A percentile compares a stretch with the other conserved stretches of the same genome.
phyloP scores from a whole-genome alignment of 2,329 filamentous ascomycete species.

The Microdochium nivale region DNA sequence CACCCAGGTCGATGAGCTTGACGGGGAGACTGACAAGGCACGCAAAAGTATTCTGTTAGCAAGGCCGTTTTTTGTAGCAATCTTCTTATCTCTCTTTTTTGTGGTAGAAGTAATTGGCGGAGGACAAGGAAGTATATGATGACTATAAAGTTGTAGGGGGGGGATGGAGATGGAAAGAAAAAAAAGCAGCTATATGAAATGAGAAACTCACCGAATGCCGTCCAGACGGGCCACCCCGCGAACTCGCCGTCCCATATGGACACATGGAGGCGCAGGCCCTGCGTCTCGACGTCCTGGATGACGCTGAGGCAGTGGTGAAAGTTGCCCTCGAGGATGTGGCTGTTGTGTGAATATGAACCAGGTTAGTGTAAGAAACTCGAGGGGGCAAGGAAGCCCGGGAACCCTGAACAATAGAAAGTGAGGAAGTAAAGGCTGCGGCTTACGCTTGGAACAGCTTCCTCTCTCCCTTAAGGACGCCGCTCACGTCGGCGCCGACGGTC shows the following conservation, averaged over 20 bases:
- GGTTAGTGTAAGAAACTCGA: background rate
- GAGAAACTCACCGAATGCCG: conserved; percentile 44
- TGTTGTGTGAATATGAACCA: conserved; percentile 15
- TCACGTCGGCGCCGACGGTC: conserved; percentile 32
- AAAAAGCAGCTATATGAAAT: background rate
- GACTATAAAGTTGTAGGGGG: background rate
- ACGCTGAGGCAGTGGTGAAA: conserved; percentile 45
- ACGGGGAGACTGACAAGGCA: background rate
- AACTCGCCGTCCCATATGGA: conserved; percentile 46
- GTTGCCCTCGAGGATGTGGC: conserved; percentile 47
- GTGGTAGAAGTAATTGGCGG: background rate
- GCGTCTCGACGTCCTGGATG: conserved; percentile 38
- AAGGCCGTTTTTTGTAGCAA: no score
- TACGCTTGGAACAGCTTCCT: conserved; percentile 48
- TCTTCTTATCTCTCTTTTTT: no score
- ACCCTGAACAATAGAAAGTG: background rate
- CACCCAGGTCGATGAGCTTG: conserved; percentile 30
- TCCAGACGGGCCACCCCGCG: conserved; percentile 51
- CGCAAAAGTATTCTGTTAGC: no score
- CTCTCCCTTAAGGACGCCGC: conserved; percentile 41
- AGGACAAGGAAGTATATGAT: background rate
- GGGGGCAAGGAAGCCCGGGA: background rate
- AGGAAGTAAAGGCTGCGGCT: no score
- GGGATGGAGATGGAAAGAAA: background rate
- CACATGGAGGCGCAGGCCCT: conserved; percentile 45